A percentile compares a stretch with the other conserved stretches of the same genome.
Conservation (phyloP, 2,329 filamentous ascomycete genomes). For the Fusarium transvaalense region DNA sequence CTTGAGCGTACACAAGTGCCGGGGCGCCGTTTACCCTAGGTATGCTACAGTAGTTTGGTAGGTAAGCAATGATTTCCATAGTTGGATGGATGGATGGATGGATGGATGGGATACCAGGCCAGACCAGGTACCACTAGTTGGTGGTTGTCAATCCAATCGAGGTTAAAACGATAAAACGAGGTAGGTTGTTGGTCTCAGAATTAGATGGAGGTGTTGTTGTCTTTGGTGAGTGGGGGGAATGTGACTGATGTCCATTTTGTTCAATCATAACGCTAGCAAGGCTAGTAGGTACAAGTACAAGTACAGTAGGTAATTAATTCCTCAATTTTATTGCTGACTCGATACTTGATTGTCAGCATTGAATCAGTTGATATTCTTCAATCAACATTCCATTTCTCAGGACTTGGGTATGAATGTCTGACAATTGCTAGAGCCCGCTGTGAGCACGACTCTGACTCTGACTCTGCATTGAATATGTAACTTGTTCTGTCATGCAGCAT, state of each 20-base stretch:
- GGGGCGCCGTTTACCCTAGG: constrained; percentile 23
- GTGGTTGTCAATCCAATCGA: constrained; percentile 18
- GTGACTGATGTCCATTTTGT: constrained; percentile 12
- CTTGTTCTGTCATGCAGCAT: constrained; percentile 44
- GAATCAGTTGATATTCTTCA: constrained; percentile 16
- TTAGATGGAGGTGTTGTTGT: constrained; percentile 15
- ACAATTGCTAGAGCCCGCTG: constrained; percentile 4
- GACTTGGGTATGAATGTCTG: not conserved
- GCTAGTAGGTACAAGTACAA: not conserved
- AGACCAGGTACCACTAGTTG: not conserved
- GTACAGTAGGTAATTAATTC: not conserved
- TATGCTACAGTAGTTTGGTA: too few relatives aligned
- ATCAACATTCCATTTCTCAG: constrained; percentile 10
- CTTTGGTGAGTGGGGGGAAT: constrained; percentile 24
- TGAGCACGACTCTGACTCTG: constrained; percentile 11
- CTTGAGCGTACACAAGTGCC: constrained; percentile 39
- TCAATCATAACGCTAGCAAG: not conserved
- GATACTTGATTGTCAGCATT: constrained; percentile 7
- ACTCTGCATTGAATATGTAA: constrained; percentile 20
- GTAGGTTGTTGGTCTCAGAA: constrained; percentile 40
- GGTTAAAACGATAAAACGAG: constrained; percentile 40
- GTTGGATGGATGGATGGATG: constrained; percentile 4
- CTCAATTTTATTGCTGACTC: not conserved
- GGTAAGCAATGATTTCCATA: not conserved
- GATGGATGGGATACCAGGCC: not conserved